Evolutionary conservation across 305 asterid genomes (phyloP), one percentile per base, ranked within the genome.

Genomic region (Rubia balearica): DNA sequence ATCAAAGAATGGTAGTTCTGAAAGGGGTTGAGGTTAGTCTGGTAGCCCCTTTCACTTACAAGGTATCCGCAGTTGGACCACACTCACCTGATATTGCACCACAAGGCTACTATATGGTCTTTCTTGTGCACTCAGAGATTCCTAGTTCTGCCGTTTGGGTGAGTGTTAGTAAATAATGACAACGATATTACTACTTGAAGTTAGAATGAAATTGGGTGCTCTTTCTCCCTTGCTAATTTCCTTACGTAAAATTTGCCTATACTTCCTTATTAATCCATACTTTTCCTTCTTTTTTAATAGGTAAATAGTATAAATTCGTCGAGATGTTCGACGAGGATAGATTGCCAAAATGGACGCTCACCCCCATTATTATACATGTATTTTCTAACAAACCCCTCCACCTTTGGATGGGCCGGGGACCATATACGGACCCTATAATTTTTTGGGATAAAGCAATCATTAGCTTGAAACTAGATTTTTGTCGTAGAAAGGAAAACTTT

Each of bases 121-220:
- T 87, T 76, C 70, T 84, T 17, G 83, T 87, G 12, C 91, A 87
- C 71, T 83, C 73, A 66, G 76, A 70, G 6, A 63, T 82, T 76
- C 93, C 96, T 16, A 89, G 96, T 62, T 64, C 80, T 6, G 96
- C 85, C 8, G 41, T 71, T 71, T 87, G 93, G 96, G 83, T 89
- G 67, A 72, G 73, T 12, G 2, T 69, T 51, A 51, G 22, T 51
- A 17, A 51, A 22, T 51, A n/a, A 17, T 51, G 8, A 17, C 59
- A 17, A 51, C 2, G n/a, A 51, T 6, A n/a, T 49, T 49, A 51
- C 22, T 16, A 49, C 56, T 13, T 14, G 19, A 16, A 16, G 19
- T 49, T 49, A 49, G 57, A n/a, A 14, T 49, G 9, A 49, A 17
- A 17, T 49, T 49, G 11, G 57, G 19, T 14, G 57, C 17, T 49